Percentiles rank a stretch among this genome's conserved stretches.
phyloP scores from a whole-genome alignment of 2,329 filamentous ascomycete genomes.

The Calonectria henricotiae region DNA sequence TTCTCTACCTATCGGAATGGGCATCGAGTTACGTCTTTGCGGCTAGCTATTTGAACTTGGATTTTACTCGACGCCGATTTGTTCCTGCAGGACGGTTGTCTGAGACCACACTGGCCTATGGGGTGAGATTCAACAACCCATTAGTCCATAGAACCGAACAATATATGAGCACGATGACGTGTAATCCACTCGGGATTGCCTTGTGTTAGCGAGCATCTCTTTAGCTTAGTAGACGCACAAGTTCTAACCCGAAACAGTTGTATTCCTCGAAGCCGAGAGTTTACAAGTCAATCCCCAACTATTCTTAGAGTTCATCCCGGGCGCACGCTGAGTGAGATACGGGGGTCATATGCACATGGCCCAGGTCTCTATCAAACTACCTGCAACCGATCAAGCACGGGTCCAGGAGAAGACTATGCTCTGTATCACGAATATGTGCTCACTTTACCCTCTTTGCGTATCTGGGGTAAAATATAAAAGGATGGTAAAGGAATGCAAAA shows the following conservation, averaged over 20 bases:
- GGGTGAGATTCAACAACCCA: not conserved
- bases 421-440: slow-evolving; percentile 20
- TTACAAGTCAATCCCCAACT: not conserved
- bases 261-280: not conserved
- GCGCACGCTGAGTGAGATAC: slow-evolving; percentile 1
- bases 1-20: slow-evolving; percentile 13
- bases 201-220: not conserved
- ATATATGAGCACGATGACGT: slow-evolving; percentile 6
- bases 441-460: slow-evolving; percentile 15
- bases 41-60: not conserved
- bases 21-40: not conserved
- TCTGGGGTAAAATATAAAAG: slow-evolving; percentile 1
- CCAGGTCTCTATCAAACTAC: not conserved
- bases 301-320: slow-evolving; percentile 1
- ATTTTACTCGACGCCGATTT: not conserved
- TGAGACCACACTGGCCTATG: not conserved
- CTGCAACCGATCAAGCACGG: slow-evolving; percentile 25
- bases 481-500: not conserved
- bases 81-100: slow-evolving; percentile 24
- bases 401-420: slow-evolving; percentile 26
- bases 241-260: slow-evolving; percentile 1
- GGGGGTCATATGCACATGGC: not conserved
- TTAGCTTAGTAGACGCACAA: not conserved
- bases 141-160: not conserved
- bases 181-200: not conserved